Conservation (phyloP, 2,329 filamentous ascomycete genomes). For the Stachybotrys elegans region DNA sequence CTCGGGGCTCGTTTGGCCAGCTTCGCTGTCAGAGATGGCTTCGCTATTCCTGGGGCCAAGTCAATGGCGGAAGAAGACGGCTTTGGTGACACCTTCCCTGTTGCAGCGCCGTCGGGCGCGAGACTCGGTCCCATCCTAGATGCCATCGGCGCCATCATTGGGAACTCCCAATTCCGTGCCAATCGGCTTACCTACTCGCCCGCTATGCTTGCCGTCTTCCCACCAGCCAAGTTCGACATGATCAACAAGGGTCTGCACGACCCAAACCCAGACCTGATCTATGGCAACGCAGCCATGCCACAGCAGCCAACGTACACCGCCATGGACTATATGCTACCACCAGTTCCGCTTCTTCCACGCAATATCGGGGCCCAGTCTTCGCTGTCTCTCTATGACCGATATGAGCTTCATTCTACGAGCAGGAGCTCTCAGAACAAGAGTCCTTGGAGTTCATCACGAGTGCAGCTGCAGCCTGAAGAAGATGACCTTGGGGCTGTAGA, state of each 20-base stretch:
- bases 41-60: conserved; percentile 63
- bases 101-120: conserved; percentile 52
- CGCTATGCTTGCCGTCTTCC: conserved; percentile 64
- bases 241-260: conserved; percentile 49
- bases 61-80: conserved; percentile 48
- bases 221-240: conserved; percentile 52
- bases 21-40: conserved; percentile 62
- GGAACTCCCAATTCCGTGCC: conserved; percentile 73
- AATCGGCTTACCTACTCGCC: conserved; percentile 66
- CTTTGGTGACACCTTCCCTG: conserved; percentile 53
- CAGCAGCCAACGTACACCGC: conserved; percentile 38
- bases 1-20: conserved; percentile 69
- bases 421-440: conserved; percentile 23
- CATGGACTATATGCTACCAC: conserved; percentile 62
- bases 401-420: conserved; percentile 23
- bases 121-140: conserved; percentile 68
- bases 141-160: conserved; percentile 71
- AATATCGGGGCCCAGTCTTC: conserved; percentile 17
- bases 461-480: conserved; percentile 24
- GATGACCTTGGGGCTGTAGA: conserved; percentile 55
- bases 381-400: conserved; percentile 14
- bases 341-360: conserved; percentile 36
- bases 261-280: conserved; percentile 29
- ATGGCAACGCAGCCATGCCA: not conserved
- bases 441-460: conserved; percentile 26